phyloP scores from a whole-genome alignment of 305 asterid species.

The Rubia balearica region DNA sequence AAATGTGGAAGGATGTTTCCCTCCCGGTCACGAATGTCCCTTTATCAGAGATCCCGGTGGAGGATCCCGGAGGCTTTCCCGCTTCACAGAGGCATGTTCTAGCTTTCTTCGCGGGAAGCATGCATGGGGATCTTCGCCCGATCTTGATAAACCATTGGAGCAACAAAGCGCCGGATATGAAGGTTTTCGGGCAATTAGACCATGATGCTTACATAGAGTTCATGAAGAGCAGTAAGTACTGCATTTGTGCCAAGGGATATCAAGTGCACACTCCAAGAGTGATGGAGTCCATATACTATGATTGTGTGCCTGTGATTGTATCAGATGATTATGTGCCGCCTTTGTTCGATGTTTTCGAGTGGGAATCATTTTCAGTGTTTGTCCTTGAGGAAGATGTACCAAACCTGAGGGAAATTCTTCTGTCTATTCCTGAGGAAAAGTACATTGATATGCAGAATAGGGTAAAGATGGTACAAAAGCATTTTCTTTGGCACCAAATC shows the following conservation, averaged over 20 bases:
- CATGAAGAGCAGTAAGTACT: constrained; percentile 53
- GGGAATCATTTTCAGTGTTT: constrained; percentile 51
- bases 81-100: constrained; percentile 57
- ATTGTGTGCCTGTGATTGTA: constrained; percentile 52
- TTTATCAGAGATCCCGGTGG: constrained; percentile 60
- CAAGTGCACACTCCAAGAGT: constrained; percentile 55
- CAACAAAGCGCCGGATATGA: constrained; percentile 57
- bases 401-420: constrained; percentile 44
- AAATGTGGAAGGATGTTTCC: constrained; percentile 73
- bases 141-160: constrained; percentile 67
- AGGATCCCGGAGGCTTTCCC: constrained; percentile 81
- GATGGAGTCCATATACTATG: constrained; percentile 48
- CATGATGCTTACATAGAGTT: constrained; percentile 36
- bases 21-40: constrained; percentile 75
- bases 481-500: constrained; percentile 53
- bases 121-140: constrained; percentile 78
- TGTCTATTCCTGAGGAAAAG: constrained; percentile 38
- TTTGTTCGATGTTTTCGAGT: constrained; percentile 37
- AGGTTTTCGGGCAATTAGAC: constrained; percentile 54
- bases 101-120: constrained; percentile 73
- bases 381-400: constrained; percentile 46
- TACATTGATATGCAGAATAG: constrained; percentile 40
- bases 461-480: constrained; percentile 30
- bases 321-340: constrained; percentile 61
- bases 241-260: constrained; percentile 57